Conservation (phyloP, 345 rosid species). For the Rhizophora apiculata region DNA sequence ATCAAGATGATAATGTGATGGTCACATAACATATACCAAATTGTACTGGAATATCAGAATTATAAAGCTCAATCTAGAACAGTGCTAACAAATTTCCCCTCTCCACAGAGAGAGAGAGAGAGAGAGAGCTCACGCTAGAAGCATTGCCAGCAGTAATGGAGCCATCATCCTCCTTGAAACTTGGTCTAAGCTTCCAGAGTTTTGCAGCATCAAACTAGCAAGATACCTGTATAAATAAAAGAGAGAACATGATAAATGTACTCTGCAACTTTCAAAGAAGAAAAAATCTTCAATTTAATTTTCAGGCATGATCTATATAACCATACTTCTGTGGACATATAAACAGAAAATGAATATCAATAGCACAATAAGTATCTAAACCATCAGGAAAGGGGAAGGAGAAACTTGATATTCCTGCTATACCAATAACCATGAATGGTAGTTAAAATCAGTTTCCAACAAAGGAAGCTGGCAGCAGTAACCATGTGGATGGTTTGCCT, state of each 20-base stretch:
- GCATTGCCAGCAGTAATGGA: slow-evolving; percentile 33
- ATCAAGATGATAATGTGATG: not conserved
- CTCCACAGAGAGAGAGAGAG: not conserved
- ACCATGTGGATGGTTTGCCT: slow-evolving; percentile 11
- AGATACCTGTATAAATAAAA: not conserved
- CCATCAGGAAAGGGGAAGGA: not conserved
- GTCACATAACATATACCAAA: not conserved
- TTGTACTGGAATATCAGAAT: not conserved
- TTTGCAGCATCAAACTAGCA: slow-evolving; percentile 30
- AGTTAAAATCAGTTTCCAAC: not conserved
- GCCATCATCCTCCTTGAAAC: slow-evolving; percentile 19
- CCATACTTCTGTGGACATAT: not conserved
- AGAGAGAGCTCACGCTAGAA: slow-evolving; percentile 27
- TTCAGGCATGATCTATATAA: not conserved
- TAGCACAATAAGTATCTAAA: not conserved
- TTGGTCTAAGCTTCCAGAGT: slow-evolving; percentile 27
- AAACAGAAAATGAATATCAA: not conserved
- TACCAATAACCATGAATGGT: not conserved
- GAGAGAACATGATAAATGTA: not conserved
- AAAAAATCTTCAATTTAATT: not conserved
- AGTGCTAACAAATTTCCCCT: too few relatives aligned
- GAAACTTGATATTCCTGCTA: not conserved
- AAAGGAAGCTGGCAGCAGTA: not conserved
- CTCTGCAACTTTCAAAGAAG: not conserved
- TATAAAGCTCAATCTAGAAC: not conserved